phyloP scores from a whole-genome alignment of 1,139 yeast species.

The Taphrina pruni region DNA sequence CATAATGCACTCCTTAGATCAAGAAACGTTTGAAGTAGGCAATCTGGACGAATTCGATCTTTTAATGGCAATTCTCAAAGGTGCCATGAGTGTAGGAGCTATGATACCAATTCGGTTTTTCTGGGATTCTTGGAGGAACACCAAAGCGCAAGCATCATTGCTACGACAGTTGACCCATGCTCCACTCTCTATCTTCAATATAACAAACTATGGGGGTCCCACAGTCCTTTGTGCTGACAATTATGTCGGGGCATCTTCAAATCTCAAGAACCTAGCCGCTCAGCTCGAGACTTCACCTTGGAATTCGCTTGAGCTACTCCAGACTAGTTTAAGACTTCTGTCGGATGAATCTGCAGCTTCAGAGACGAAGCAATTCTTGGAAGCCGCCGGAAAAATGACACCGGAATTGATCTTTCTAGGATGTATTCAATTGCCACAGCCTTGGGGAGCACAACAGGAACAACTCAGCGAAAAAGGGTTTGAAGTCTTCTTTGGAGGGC shows the following conservation, averaged over 20 bases:
- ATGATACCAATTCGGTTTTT: slow-evolving; percentile 40
- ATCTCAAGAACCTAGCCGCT: slow-evolving; percentile 41
- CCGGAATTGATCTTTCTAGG: slow-evolving; percentile 54
- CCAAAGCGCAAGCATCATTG: slow-evolving; percentile 41
- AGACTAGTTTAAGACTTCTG: slow-evolving; percentile 49
- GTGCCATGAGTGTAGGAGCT: slow-evolving; percentile 28
- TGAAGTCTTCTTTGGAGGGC: slow-evolving; percentile 51
- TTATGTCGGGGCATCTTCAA: slow-evolving; percentile 40
- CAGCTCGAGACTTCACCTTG: slow-evolving; percentile 44
- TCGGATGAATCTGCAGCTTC: slow-evolving; percentile 49
- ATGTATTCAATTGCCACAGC: slow-evolving; percentile 51
- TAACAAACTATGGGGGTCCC: slow-evolving; percentile 40
- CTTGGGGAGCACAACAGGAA: slow-evolving; percentile 52
- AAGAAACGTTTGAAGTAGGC: slow-evolving; percentile 10
- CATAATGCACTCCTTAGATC: slow-evolving; percentile 21
- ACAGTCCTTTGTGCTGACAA: slow-evolving; percentile 42
- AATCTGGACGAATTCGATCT: slow-evolving; percentile 19
- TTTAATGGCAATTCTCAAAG: slow-evolving; percentile 27
- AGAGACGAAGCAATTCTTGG: slow-evolving; percentile 50
- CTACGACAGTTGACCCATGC: slow-evolving; percentile 41
- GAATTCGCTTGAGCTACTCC: slow-evolving; percentile 49
- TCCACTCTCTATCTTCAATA: slow-evolving; percentile 42
- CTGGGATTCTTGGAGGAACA: slow-evolving; percentile 43
- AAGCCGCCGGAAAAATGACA: slow-evolving; percentile 50
- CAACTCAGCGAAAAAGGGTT: slow-evolving; percentile 51